Base-by-base conservation (phyloP, 2,329 filamentous ascomycete genomes). In the Chaetomium strumarium region DNA sequence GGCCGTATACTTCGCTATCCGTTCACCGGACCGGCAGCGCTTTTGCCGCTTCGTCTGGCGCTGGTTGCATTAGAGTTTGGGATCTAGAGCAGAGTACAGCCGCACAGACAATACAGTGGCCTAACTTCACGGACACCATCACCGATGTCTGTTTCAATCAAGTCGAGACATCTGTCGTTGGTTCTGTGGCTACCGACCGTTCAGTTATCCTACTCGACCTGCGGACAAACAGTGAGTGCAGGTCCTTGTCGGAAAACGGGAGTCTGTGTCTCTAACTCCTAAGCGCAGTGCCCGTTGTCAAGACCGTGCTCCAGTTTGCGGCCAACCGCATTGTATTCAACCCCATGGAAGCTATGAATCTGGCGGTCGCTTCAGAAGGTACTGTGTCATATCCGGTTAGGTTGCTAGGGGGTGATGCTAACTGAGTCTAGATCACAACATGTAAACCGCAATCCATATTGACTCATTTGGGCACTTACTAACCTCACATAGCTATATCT, bases 131-230 rank as follows among this genome's bases (percentile, higher is more conserved):
- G 53, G 93, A 96, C 69, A 97, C 93, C 4, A 93, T 97, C 70
- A 95, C 83, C 40, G 80, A 86, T 12, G 80, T 96, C 53, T 80
- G 88, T 39, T 95, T 97, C 75, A 99, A 97, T 72, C 86, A 95
- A 66, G 87, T 88, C 36, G 93, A 99, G 73, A 96, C 92, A 0
- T 95, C 89, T 0, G 82, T 99, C 40, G 75, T 99, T 30, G 93
- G 85, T 8, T 93, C 90, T 0, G 86, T 86, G 56, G 90, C 88
- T 34, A 88, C 85, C 10, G 93, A 99, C 67, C 83, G 92, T 58
- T 88, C 86, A 29, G 74, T 99, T 55, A 85, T 96, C 39, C 79
- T 99, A 56, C 97, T 96, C 70, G 93, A 99, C 67, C 77, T 97
- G 42, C 84, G 93, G 47, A 96, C 92, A 17, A 62, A 57, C 51